phyloP scores from a whole-genome alignment of 2,329 filamentous ascomycete genomes.

The Ilyonectria mors-panacis region DNA sequence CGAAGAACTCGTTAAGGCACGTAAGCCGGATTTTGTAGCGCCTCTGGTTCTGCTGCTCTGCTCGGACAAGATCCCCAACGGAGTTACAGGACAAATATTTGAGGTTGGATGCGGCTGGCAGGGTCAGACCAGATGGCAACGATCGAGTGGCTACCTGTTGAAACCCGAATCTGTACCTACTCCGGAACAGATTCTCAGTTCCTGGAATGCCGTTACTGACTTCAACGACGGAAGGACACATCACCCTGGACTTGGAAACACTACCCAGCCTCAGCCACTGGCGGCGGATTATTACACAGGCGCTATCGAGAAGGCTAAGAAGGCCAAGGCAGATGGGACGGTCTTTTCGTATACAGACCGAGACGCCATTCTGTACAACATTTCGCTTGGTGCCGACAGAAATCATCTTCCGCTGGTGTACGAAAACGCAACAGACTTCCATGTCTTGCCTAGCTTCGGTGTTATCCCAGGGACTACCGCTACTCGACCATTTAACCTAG shows the following conservation, averaged over 20 bases:
- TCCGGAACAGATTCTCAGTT: slow-evolving; percentile 85
- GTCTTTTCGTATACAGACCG: neutral
- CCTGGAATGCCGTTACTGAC: slow-evolving; percentile 79
- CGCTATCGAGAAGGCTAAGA: slow-evolving; percentile 80
- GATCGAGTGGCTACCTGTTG: slow-evolving; percentile 90
- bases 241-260: slow-evolving; percentile 72
- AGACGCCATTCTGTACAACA: slow-evolving; percentile 94
- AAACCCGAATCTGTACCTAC: slow-evolving; percentile 81
- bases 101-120: slow-evolving; percentile 97
- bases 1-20: slow-evolving; percentile 98
- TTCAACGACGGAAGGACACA: slow-evolving; percentile 88
- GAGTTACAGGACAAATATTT: slow-evolving; percentile 85
- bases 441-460: slow-evolving; percentile 91
- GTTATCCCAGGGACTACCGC: slow-evolving; percentile 94
- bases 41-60: slow-evolving; percentile 88
- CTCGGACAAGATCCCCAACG: slow-evolving; percentile 88
- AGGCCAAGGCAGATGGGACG: slow-evolving; percentile 86
- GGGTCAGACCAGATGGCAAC: slow-evolving; percentile 93
- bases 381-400: slow-evolving; percentile 89
- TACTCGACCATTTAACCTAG: slow-evolving; percentile 82
- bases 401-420: slow-evolving; percentile 44
- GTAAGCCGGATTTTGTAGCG: slow-evolving; percentile 98
- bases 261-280: too few relatives aligned
- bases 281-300: slow-evolving; percentile 46
- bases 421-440: slow-evolving; percentile 92